These are phyloP conservation scores for Micromonas pusilla DNA, from an alignment of 139 green algal species.

Conservation along the genomic window DNA sequence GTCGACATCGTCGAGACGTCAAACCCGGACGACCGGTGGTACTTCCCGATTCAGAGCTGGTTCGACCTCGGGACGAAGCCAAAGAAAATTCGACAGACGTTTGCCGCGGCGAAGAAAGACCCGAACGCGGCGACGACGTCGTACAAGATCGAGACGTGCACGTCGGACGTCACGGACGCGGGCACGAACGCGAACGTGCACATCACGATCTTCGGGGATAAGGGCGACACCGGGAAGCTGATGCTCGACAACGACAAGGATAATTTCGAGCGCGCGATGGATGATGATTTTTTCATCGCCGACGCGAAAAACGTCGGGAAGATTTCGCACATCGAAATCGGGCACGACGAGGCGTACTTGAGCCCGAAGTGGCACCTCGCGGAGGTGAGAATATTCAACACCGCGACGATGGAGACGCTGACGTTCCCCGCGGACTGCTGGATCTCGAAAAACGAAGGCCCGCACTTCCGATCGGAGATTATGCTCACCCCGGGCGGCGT, in stretches of 20 bases:
- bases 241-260: conserved; percentile 27
- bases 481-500: not conserved
- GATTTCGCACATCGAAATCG: conserved; percentile 42
- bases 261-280: conserved; percentile 33
- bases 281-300: conserved; percentile 44
- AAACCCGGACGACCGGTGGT: conserved; percentile 1
- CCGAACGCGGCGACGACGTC: not conserved
- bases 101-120: conserved; percentile 33
- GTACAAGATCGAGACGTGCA: conserved; percentile 40
- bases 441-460: not conserved
- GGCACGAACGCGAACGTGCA: conserved; percentile 55
- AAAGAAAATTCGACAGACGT: conserved; percentile 19
- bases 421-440: conserved; percentile 1
- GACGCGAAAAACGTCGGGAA: conserved; percentile 42
- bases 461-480: not conserved
- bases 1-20: conserved; percentile 48
- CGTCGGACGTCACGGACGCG: conserved; percentile 47
- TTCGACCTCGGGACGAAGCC: conserved; percentile 9
- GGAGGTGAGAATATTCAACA: conserved; percentile 41
- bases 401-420: not conserved
- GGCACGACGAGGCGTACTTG: conserved; percentile 58
- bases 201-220: conserved; percentile 46
- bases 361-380: conserved; percentile 60
- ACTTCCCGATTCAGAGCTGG: conserved; percentile 21
- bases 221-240: conserved; percentile 25